Evolutionary conservation across 192 early-diverging fungal genomes (phyloP).

Genomic region (Podila epicladia): DNA sequence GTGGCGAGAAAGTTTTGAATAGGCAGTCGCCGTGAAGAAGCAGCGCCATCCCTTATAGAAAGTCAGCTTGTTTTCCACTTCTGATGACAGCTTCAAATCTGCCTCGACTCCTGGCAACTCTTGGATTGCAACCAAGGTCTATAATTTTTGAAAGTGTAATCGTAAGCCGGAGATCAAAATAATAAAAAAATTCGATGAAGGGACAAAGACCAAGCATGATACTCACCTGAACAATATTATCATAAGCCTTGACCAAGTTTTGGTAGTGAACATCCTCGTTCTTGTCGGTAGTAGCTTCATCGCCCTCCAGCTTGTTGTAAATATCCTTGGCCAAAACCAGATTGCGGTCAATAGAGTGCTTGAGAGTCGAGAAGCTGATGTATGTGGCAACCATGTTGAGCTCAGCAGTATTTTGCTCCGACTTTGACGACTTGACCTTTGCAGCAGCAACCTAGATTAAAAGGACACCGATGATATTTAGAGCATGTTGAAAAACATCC

Average conservation of each 20-base stretch:
- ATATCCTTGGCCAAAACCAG: slow-evolving; percentile 57
- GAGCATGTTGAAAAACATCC: not conserved
- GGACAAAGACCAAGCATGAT: not conserved
- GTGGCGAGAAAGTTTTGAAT: slow-evolving; percentile 52
- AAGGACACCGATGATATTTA: not conserved
- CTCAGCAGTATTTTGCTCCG: slow-evolving; percentile 64
- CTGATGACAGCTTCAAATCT: slow-evolving; percentile 54
- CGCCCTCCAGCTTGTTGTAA: slow-evolving; percentile 47
- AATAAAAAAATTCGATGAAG: not conserved
- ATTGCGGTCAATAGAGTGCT: slow-evolving; percentile 66
- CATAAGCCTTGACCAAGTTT: slow-evolving; percentile 73
- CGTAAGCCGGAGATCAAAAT: not conserved
- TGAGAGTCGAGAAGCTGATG: slow-evolving; percentile 65
- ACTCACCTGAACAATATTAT: slow-evolving; percentile 64
- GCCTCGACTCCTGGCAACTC: slow-evolving; percentile 63
- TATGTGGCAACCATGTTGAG: slow-evolving; percentile 65
- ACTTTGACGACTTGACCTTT: slow-evolving; percentile 77
- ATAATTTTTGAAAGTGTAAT: not conserved
- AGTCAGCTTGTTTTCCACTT: slow-evolving; percentile 57
- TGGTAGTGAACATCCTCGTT: slow-evolving; percentile 61
- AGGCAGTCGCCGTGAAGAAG: slow-evolving; percentile 62
- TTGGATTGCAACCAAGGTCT: slow-evolving; percentile 64
- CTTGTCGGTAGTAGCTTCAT: slow-evolving; percentile 21
- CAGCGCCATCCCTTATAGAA: slow-evolving; percentile 71
- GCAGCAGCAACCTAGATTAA: slow-evolving; percentile 62